Base-by-base conservation (phyloP, 2,329 filamentous ascomycete genomes). In the Tolypocladium tropicale region DNA sequence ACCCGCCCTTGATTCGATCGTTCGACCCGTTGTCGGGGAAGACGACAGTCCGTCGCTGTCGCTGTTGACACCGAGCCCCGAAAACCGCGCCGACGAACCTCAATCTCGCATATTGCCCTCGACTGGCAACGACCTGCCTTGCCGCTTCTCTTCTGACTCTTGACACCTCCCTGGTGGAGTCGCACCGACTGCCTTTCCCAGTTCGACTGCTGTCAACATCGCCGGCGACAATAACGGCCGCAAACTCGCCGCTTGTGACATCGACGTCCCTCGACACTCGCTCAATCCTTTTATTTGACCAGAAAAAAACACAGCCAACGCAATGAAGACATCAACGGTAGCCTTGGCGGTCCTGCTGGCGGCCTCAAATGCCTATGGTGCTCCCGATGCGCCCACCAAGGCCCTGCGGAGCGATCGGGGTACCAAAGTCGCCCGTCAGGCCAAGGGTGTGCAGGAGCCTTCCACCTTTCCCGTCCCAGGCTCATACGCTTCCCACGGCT, bases 401-500 rank as follows among this genome's bases (percentile, higher is more conserved):
- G 41, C 51, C 16, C 7, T 18, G 14, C 50, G 41, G 12, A 50
- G 43, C 4, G 25, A 51, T 12, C 30, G 5, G 16, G 36, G 12
- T 30, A 55, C 50, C 11, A 33, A 51, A 6, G 36, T 32, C 10
- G 30, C 14, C 37, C 53, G 52, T 34, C 53, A 56, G 48, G 56
- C 55, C 16, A 52, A 34, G 9, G 53, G 57, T 25, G 41, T 52
- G 1, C 71, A 81, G 61, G 62, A 61, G 36, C 71, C 78, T 9
- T 66, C 71, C 0, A 54, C 62, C n/a, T 53, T 63, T 1, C 75
- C 79, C 0, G 61, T 65, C 4, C 60, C 67, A 6, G 68, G 70
- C n/a, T 64, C 69, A 10, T 61, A 69, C 48, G 76, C 73, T 2
- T 72, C 75, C 1, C 77, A 81, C 25, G 81, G 81, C 21, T 84